These are phyloP conservation scores for Candida pseudoglaebosa DNA, from an alignment of 805 yeast genomes.

Conservation along the genomic window DNA sequence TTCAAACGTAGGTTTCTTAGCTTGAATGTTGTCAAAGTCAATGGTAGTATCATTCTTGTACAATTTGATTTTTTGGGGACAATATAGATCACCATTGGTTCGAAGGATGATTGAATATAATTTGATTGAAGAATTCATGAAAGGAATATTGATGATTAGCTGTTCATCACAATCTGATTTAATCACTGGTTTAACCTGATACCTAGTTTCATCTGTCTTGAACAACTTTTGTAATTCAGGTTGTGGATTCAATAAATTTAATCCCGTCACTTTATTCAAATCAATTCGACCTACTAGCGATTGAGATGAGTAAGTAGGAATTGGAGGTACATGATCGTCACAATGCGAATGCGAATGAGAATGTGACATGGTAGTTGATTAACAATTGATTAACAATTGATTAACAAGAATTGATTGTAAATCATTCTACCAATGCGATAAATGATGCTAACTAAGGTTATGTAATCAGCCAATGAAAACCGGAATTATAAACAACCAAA, in stretches of 20 bases:
- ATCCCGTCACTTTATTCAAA: slow-evolving; percentile 53
- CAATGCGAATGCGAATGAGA: slow-evolving; percentile 14
- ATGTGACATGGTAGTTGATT: too few relatives aligned
- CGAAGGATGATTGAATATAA: slow-evolving; percentile 70
- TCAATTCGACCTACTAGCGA: slow-evolving; percentile 63
- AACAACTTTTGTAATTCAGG: slow-evolving; percentile 51
- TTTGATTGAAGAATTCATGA: slow-evolving; percentile 64
- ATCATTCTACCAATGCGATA: too few relatives aligned
- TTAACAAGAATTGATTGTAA: too few relatives aligned
- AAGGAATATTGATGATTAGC: slow-evolving; percentile 72
- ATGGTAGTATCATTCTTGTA: slow-evolving; percentile 66
- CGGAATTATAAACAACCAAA: too few relatives aligned
- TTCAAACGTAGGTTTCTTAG: slow-evolving; percentile 45
- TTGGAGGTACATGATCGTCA: slow-evolving; percentile 51
- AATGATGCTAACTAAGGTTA: too few relatives aligned
- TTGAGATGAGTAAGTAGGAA: slow-evolving; percentile 67
- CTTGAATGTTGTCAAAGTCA: slow-evolving; percentile 66
- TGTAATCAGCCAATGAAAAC: too few relatives aligned
- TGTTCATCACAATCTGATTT: slow-evolving; percentile 83
- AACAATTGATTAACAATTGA: too few relatives aligned
- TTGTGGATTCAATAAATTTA: slow-evolving; percentile 56
- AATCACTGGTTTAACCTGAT: slow-evolving; percentile 41
- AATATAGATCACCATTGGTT: slow-evolving; percentile 54
- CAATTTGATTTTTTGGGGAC: slow-evolving; percentile 67
- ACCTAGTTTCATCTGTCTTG: slow-evolving; percentile 48